Evolutionary conservation across 2,329 filamentous ascomycete species (phyloP), one percentile per base, ranked within the genome.

Genomic region (Endocalyx cinctus): DNA sequence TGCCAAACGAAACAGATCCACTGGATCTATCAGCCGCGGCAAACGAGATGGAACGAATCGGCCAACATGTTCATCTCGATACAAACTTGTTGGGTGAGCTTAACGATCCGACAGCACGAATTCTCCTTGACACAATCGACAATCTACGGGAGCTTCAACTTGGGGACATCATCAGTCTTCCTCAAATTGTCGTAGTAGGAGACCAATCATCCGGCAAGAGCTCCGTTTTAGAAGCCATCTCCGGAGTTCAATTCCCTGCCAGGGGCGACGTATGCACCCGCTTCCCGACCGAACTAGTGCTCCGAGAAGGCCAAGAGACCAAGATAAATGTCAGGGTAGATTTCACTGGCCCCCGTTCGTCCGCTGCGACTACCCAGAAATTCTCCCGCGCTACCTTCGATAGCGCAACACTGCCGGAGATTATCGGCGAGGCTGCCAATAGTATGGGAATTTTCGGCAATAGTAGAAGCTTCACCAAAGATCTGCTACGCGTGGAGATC

Each of bases 231-330:
- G 71, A 79, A 43, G 69, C 71, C 0, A 67, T 80, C 26, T 77
- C 77, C 0, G 66, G 73, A 10, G 64, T 82, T 3, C 62, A 66
- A 0, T 83, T 83, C 39, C 77, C 77, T 0, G 60, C 62, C 3
- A 71, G 75, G 5, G 70, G 73, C 33, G 70, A 65, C 20, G 47
- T 79, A 0, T 82, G 77, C 52, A 82, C 79, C 0, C 64, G 73
- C 0, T 82, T 82, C 42, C 69, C 77, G 0, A 83, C 77, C 0
- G 74, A 83, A 48, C 57, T 82, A 13, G 62, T 77, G 14, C 62
- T 82, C 3, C 67, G 76, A 8, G 64, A 66, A 2, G 55, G 12
- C 17, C 8, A 51, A 5, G 25, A 8, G n/a, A 17, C 17, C 7
- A 25, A 17, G 5, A 15, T 18, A 6, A 26, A 17, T 4, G n/a